Conservation (phyloP, 2,329 filamentous ascomycete species). For the Leptographium radiaticola region DNA sequence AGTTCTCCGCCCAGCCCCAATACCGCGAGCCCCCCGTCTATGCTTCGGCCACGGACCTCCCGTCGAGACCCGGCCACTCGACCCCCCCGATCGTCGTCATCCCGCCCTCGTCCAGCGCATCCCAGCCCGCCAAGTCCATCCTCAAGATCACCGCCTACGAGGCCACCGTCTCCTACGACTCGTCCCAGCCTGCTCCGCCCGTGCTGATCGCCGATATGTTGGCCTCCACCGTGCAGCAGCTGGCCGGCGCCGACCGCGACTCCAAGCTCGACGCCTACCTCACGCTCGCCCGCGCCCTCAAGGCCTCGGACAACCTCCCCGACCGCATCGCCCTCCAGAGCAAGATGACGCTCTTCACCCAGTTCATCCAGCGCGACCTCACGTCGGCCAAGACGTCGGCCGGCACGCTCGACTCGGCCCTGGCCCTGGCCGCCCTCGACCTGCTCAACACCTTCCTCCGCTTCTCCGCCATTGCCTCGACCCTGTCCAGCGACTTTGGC, state of each 20-base stretch:
- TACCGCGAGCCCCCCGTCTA: constrained; percentile 41
- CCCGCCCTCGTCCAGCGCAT: constrained; percentile 16
- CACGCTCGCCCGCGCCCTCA: constrained; percentile 61
- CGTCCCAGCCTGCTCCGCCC: constrained; percentile 23
- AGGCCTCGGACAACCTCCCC: constrained; percentile 70
- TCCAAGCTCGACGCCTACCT: constrained; percentile 77
- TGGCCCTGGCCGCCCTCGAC: constrained; percentile 66
- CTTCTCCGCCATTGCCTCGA: constrained; percentile 55
- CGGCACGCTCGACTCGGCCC: constrained; percentile 48
- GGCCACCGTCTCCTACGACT: constrained; percentile 13
- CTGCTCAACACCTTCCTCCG: constrained; percentile 67
- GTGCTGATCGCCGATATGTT: constrained; percentile 65
- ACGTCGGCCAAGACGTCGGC: constrained; percentile 40
- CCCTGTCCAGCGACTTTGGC: constrained; percentile 66
- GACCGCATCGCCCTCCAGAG: constrained; percentile 57
- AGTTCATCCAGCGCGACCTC: constrained; percentile 77
- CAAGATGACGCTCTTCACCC: constrained; percentile 65
- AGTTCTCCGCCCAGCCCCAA: constrained; percentile 42
- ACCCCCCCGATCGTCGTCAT: constrained; percentile 22
- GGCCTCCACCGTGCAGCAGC: constrained; percentile 69
- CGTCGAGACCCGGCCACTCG: background rate
- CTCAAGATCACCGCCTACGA: constrained; percentile 51
- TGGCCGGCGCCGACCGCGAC: constrained; percentile 60
- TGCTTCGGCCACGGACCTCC: constrained; percentile 18
- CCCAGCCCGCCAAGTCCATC: constrained; percentile 51